phyloP scores from a whole-genome alignment of 768 basidiomycete genomes.

The Hypholoma sublateritium region DNA sequence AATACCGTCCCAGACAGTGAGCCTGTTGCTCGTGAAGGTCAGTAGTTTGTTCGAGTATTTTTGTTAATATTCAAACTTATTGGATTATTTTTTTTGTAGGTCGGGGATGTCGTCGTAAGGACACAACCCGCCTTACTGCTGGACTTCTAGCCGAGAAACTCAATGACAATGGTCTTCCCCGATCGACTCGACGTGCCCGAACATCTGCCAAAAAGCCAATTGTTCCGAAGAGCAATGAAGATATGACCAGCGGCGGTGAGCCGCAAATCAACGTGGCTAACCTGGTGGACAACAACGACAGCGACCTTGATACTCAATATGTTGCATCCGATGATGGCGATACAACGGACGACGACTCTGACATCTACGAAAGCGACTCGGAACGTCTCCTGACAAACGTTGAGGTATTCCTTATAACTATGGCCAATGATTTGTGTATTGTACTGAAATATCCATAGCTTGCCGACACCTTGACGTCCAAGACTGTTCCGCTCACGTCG shows the following conservation, averaged over 20 bases:
- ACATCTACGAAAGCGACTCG: not conserved
- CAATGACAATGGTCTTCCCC: not conserved
- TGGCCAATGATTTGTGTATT: not conserved
- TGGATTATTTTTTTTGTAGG: not conserved
- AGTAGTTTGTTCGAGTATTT: not conserved
- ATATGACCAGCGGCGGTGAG: too few relatives aligned
- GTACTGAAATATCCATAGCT: not conserved
- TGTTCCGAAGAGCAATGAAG: too few relatives aligned
- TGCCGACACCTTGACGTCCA: slow-evolving; percentile 1
- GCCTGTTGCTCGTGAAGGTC: not conserved
- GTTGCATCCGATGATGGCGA: too few relatives aligned
- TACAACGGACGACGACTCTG: too few relatives aligned
- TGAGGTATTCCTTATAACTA: not conserved
- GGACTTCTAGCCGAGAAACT: not conserved
- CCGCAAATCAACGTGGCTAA: too few relatives aligned
- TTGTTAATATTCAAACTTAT: not conserved
- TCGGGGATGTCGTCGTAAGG: not conserved
- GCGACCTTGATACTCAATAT: too few relatives aligned
- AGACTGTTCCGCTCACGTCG: not conserved
- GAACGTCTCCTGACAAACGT: not conserved
- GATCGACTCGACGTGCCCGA: not conserved
- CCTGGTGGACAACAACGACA: too few relatives aligned
- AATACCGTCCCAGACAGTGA: too few relatives aligned
- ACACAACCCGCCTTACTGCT: not conserved
- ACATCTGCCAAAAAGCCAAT: too few relatives aligned